Evolutionary conservation across 148 eudicot species (phyloP).

Genomic region (Chenopodium berlandieri): DNA sequence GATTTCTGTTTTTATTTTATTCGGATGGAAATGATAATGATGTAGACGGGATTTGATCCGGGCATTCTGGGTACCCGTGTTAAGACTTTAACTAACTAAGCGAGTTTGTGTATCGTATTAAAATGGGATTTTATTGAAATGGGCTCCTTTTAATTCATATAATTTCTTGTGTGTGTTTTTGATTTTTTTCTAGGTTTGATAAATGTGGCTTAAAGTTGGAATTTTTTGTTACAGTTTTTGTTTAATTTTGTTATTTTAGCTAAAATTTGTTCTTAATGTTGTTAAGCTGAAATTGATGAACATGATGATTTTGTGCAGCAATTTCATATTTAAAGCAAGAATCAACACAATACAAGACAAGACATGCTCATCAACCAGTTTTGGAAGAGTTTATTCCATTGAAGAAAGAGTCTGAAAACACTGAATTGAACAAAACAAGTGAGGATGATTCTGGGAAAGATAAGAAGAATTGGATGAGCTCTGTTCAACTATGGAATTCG

Average conservation of each 20-base stretch:
- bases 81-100: neutral
- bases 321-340: conserved; percentile 49
- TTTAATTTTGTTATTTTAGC: neutral
- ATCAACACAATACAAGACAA: conserved; percentile 33
- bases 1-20: neutral
- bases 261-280: neutral
- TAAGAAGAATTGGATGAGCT: conserved; percentile 81
- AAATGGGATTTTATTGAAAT: neutral
- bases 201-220: no score
- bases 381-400: conserved; percentile 72
- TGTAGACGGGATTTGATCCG: neutral
- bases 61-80: neutral
- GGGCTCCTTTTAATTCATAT: neutral
- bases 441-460: conserved; percentile 40
- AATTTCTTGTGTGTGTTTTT: neutral
- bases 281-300: neutral
- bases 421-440: conserved; percentile 11
- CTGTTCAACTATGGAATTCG: conserved; percentile 75
- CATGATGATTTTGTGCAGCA: conserved; percentile 39
- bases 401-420: conserved; percentile 40
- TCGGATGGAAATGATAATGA: neutral
- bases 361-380: conserved; percentile 45
- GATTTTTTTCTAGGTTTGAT: neutral
- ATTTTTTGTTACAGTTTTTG: neutral
- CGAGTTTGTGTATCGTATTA: no score